phyloP scores from a whole-genome alignment of 2,329 filamentous ascomycete genomes.

The Camptophora hylomeconis region DNA sequence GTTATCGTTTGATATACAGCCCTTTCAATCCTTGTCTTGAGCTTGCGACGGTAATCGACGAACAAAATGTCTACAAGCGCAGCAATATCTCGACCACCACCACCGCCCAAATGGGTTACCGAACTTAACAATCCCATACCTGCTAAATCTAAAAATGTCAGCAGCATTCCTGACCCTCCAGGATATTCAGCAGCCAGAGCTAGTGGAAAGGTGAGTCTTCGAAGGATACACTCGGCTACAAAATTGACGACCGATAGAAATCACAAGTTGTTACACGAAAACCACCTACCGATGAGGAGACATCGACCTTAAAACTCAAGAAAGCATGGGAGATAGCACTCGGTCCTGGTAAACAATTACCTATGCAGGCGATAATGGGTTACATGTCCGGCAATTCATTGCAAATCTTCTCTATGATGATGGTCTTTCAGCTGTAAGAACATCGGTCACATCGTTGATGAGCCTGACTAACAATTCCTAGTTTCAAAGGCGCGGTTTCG shows the following conservation, averaged over 20 bases:
- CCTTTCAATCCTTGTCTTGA: too few species aligned
- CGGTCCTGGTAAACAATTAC: constrained; percentile 81
- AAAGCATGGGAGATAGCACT: constrained; percentile 98
- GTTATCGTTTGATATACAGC: too few species aligned
- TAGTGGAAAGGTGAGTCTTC: too few species aligned
- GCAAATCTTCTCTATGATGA: constrained; percentile 99
- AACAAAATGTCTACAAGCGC: too few species aligned
- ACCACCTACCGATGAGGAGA: constrained; percentile 48
- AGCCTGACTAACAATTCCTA: constrained; percentile 7
- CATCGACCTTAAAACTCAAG: constrained; percentile 91
- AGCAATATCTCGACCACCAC: constrained; percentile 24
- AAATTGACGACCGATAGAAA: constrained; percentile 13
- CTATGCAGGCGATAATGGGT: constrained; percentile 99
- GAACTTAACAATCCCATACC: constrained; percentile 61
- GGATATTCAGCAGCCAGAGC: constrained; percentile 53
- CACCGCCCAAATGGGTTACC: constrained; percentile 66
- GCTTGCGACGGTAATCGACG: too few species aligned
- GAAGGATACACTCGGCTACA: constrained; percentile 1
- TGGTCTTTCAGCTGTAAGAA: constrained; percentile 70
- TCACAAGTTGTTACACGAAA: constrained; percentile 18
- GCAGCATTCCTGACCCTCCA: constrained; percentile 67
- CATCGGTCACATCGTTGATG: too few species aligned
- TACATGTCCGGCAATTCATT: constrained; percentile 99
- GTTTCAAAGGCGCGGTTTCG: constrained; percentile 84
- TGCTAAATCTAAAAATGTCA: constrained; percentile 48